Conservation (phyloP, 1,284 basidiomycete species). For the Inonotus hispidus region DNA sequence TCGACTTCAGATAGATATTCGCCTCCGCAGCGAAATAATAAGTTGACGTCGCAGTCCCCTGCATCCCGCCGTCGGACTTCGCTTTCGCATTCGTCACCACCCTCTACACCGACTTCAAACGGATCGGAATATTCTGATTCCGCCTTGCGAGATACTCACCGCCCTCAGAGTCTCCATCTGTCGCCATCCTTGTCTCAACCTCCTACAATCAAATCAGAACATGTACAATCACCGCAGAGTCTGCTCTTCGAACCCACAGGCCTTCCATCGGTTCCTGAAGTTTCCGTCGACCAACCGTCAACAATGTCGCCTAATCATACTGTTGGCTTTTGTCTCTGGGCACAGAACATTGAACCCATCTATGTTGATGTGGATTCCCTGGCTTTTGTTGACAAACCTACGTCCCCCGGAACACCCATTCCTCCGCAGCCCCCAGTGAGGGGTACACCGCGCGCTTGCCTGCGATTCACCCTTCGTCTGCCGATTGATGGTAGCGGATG, state of each 20-base stretch:
- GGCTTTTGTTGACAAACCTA: slow-evolving; percentile 26
- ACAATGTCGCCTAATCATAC: slow-evolving; percentile 26
- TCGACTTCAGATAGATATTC: slow-evolving; percentile 18
- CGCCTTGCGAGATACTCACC: slow-evolving; percentile 1
- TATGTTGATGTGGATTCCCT: slow-evolving; percentile 48
- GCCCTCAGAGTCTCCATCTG: slow-evolving; percentile 40
- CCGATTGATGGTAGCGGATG: slow-evolving; percentile 43
- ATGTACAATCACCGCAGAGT: slow-evolving; percentile 5
- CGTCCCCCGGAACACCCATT: slow-evolving; percentile 28
- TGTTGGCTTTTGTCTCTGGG: slow-evolving; percentile 45
- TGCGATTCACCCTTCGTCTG: slow-evolving; percentile 46
- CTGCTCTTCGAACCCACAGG: slow-evolving; percentile 10
- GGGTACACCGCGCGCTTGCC: slow-evolving; percentile 26
- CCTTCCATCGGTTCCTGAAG: slow-evolving; percentile 11
- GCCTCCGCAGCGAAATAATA: slow-evolving; percentile 19
- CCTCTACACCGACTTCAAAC: slow-evolving; percentile 16
- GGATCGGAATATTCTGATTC: slow-evolving; percentile 11
- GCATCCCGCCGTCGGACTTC: slow-evolving; percentile 20
- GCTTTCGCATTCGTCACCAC: slow-evolving; percentile 15
- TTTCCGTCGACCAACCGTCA: background rate
- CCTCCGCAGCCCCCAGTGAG: background rate
- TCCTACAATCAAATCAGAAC: slow-evolving; percentile 17
- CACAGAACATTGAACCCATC: slow-evolving; percentile 62
- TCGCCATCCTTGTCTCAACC: slow-evolving; percentile 22
- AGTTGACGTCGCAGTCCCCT: slow-evolving; percentile 8